Conservation (phyloP, 148 eudicot genomes). For the Gaultheria prostrata region DNA sequence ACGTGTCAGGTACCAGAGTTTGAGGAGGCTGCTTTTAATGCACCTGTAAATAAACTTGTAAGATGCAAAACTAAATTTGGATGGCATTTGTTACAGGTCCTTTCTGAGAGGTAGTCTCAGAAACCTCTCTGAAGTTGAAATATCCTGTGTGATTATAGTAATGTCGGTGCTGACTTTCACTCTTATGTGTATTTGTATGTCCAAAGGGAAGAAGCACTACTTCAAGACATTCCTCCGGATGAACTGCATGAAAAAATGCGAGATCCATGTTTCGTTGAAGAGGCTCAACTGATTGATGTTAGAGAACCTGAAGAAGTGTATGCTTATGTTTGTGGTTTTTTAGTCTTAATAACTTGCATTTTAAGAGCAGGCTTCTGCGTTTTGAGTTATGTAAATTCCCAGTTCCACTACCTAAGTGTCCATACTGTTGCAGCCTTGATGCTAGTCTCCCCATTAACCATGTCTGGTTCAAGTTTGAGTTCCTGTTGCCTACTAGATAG, state of each 20-base stretch:
- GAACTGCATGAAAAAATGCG: slow-evolving; percentile 69
- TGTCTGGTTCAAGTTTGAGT: too few species aligned
- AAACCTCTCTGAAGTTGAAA: background rate
- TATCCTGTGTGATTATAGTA: background rate
- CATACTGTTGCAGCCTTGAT: too few species aligned
- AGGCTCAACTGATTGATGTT: slow-evolving; percentile 87
- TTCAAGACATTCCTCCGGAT: slow-evolving; percentile 66
- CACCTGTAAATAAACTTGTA: slow-evolving; percentile 64
- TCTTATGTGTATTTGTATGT: slow-evolving; percentile 17
- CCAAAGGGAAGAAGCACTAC: slow-evolving; percentile 60
- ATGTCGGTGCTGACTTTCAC: slow-evolving; percentile 16
- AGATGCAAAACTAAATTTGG: slow-evolving; percentile 90
- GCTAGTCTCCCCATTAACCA: too few species aligned
- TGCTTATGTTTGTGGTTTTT: slow-evolving; percentile 17
- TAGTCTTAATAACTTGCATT: slow-evolving; percentile 9
- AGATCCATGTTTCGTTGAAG: slow-evolving; percentile 65
- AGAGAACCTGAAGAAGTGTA: slow-evolving; percentile 98
- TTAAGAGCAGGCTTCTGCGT: background rate
- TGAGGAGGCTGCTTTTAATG: slow-evolving; percentile 95
- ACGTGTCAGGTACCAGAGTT: slow-evolving; percentile 75
- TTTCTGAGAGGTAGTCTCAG: slow-evolving; percentile 75
- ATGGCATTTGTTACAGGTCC: slow-evolving; percentile 93
- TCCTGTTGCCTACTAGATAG: too few species aligned
- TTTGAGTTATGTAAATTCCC: background rate
- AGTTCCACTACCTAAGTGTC: background rate